phyloP scores from a whole-genome alignment of 345 rosid species.

The Microthlaspi erraticum region DNA sequence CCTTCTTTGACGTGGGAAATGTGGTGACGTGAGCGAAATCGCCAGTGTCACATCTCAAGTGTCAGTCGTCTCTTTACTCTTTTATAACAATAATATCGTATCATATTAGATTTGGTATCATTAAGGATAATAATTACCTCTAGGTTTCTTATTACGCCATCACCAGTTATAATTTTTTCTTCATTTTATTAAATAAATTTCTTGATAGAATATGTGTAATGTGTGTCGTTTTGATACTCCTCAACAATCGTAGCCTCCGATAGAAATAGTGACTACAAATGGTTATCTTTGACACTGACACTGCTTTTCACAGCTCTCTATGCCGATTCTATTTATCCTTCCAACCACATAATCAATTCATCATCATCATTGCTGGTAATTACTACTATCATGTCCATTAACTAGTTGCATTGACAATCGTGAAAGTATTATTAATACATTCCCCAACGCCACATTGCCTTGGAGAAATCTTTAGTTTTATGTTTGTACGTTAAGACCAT shows the following conservation, averaged over 20 bases:
- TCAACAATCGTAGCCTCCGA: constrained; percentile 24
- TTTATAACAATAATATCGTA: constrained; percentile 24
- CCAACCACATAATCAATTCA: constrained; percentile 22
- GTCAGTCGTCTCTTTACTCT: constrained; percentile 32
- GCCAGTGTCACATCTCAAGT: constrained; percentile 45
- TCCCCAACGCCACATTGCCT: constrained; percentile 28
- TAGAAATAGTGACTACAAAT: constrained; percentile 44
- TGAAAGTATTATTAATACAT: constrained; percentile 12
- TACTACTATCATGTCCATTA: constrained; percentile 20
- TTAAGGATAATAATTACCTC: constrained; percentile 45
- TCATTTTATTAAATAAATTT: neutral
- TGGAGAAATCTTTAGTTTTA: neutral
- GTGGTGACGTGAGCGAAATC: constrained; percentile 46
- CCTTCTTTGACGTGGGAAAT: constrained; percentile 24
- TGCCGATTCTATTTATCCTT: constrained; percentile 23
- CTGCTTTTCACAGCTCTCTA: constrained; percentile 27
- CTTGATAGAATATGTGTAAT: neutral
- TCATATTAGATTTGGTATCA: constrained; percentile 50
- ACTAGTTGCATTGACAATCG: constrained; percentile 26
- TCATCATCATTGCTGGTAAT: constrained; percentile 3
- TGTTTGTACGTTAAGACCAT: neutral
- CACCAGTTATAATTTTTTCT: neutral
- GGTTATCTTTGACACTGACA: constrained; percentile 52
- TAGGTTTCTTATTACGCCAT: constrained; percentile 36
- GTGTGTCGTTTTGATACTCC: constrained; percentile 29